Evolutionary conservation across 371 early-diverging fungal genomes (phyloP).

Genomic region (Circinella umbellata): DNA sequence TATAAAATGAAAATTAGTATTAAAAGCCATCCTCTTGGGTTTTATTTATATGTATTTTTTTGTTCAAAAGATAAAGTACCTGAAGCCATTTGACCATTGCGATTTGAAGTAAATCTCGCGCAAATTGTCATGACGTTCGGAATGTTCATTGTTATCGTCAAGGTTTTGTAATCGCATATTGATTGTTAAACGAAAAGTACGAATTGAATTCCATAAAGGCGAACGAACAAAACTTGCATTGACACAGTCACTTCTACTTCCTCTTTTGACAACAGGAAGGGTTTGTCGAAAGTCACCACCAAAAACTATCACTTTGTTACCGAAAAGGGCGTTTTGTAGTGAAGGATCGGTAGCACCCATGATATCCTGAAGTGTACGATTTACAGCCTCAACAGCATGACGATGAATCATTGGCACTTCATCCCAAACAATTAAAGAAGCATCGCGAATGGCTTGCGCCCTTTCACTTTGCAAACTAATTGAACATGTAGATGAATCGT

Average conservation of each 20-base stretch:
- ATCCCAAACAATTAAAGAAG: slow-evolving; percentile 22
- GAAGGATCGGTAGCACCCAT: slow-evolving; percentile 12
- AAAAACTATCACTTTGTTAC: slow-evolving; percentile 28
- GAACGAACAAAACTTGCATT: slow-evolving; percentile 12
- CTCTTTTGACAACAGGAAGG: slow-evolving; percentile 11
- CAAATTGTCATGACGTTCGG: neutral
- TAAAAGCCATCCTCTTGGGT: neutral
- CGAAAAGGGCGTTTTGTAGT: slow-evolving; percentile 24
- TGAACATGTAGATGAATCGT: slow-evolving; percentile 16
- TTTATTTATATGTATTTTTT: neutral
- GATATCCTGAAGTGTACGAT: slow-evolving; percentile 25
- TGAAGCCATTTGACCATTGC: neutral
- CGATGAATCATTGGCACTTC: slow-evolving; percentile 16
- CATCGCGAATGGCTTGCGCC: slow-evolving; percentile 10
- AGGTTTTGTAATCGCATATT: slow-evolving; percentile 24
- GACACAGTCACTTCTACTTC: neutral
- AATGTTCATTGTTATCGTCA: neutral
- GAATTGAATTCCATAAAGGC: slow-evolving; percentile 1
- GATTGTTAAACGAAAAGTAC: slow-evolving; percentile 1
- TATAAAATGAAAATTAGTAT: neutral
- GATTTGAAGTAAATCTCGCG: slow-evolving; percentile 1
- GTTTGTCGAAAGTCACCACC: slow-evolving; percentile 18
- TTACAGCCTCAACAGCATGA: slow-evolving; percentile 30
- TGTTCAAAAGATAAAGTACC: neutral
- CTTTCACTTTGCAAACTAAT: slow-evolving; percentile 11